Evolutionary conservation across 495 filamentous ascomycete genomes (phyloP), one percentile per base, ranked within the genome.

Genomic region (Talaromyces borbonicus): DNA sequence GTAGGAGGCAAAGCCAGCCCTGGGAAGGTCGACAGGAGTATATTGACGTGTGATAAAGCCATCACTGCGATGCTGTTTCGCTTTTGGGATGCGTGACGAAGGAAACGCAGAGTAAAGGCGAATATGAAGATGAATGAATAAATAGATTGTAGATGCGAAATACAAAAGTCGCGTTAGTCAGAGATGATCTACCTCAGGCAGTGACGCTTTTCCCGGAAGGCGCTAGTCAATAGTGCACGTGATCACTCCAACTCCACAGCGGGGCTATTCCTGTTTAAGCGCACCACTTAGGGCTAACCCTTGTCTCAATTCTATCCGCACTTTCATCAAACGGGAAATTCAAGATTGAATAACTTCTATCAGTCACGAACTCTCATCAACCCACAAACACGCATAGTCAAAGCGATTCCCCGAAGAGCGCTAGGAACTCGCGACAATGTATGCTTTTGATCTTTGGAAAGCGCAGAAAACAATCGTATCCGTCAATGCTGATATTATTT

Each of bases 1-100:
- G 89, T 95, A 8, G 81, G 64, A 4, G 88, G 87, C 4, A 95
- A 77, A 33, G 79, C 79, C 12, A 92, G 77, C 53, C 90, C 89
- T 12, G 84, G 72, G 56, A 95, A 92, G 49, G 83, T 81, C 30
- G 84, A 84, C 44, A 95, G 63, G 45, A 95, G 75, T 40, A 95
- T 68, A 60, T 94, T 97, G 54, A 95, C 73, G 12, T 66, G 80
- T 53, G 51, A 45, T 8, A 59, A 26, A 24, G 11, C 4, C 11
- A 9, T 38, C 35, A 19, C 35, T 38, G 35, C 9, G 35, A 38
- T 38, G n/a, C n/a, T n/a, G n/a, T n/a, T n/a, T n/a, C n/a, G n/a
- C n/a, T n/a, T n/a, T n/a, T n/a, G n/a, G n/a, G n/a, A n/a, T n/a
- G n/a, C n/a, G n/a, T n/a, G n/a, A n/a, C n/a, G n/a, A n/a, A n/a